A percentile compares a stretch with the other conserved stretches of the same genome.
These are phyloP conservation scores for Linnemannia elongata DNA, from an alignment of 192 early-diverging fungal species.

Conservation along the genomic window DNA sequence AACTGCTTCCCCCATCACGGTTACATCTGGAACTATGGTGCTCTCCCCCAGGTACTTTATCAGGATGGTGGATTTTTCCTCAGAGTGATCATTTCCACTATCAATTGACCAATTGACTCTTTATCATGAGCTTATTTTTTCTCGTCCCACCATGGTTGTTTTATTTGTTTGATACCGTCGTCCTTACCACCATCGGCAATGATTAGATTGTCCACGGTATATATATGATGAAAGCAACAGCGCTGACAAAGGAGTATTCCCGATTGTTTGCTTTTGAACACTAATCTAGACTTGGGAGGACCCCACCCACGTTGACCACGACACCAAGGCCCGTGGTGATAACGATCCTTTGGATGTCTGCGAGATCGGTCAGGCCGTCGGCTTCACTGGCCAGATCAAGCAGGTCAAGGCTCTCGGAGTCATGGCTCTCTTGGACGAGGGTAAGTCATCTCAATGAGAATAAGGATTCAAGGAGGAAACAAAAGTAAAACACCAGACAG, in stretches of 20 bases:
- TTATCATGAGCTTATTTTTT: neutral
- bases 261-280: neutral
- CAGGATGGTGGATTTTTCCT: neutral
- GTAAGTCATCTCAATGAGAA: constrained; percentile 40
- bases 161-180: neutral
- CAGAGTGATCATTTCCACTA: neutral
- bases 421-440: constrained; percentile 98
- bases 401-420: constrained; percentile 99
- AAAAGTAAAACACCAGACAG: neutral
- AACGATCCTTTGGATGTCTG: constrained; percentile 98
- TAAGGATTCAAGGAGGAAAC: neutral
- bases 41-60: constrained; percentile 86
- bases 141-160: neutral
- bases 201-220: neutral
- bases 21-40: constrained; percentile 99
- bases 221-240: neutral
- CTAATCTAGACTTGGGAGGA: constrained; percentile 94
- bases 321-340: constrained; percentile 96
- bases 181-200: neutral
- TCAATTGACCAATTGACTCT: neutral
- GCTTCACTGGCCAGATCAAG: constrained; percentile 94
- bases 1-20: constrained; percentile 99
- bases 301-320: constrained; percentile 86
- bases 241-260: neutral
- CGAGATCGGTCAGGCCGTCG: constrained; percentile 97